Evolutionary conservation across 768 basidiomycete species (phyloP), one percentile per base, ranked within the genome.

Genomic region (Hericium rajendrae): DNA sequence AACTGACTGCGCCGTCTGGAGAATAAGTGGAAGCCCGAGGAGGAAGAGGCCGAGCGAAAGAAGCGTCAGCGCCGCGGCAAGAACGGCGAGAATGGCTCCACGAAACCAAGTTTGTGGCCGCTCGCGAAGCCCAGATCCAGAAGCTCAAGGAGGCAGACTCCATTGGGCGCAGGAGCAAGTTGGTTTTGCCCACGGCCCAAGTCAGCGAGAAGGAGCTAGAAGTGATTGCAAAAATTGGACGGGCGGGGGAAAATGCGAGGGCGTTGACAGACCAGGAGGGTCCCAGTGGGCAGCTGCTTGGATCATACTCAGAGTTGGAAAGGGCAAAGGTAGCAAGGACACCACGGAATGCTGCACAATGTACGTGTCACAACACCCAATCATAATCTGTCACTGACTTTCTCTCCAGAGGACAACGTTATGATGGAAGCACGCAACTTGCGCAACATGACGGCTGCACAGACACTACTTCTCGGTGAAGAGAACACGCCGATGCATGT

Each of bases 191-290:
- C 0, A 72, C 74, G 24, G 91, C 95, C 6, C 97, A 99, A 65
- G 97, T 99, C 15, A 90, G 92, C 9, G 97, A 99, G 72, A 72
- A 79, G 2, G 97, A 99, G 71, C 72, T 99, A 53, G 97, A 98
- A 73, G 94, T 97, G 62, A 97, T 99, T 60, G 95, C 97, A 62
- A 99, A 98, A 76, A 97, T 98, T 66, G 97, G 97, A 0, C 84
- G 90, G 68, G 88, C 89, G 0, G 87, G 92, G 3, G 94, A 95
- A 73, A 86, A 81, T 64, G 90, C 95, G 16, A 86, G 93, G 68
- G 83, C 88, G 4, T 67, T 97, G 62, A 93, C 94, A 9, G 85
- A 86, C 24, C 91, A 88, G 6, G 87, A 81, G 54, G 91, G 91
- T 62, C 89, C 92, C 12, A 93, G 86, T 58, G 86, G 84, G n/a